A percentile compares a stretch with the other conserved stretches of the same genome.
These are phyloP conservation scores for Wickerhamiella cacticola DNA, from an alignment of 805 yeast species.

Conservation along the genomic window DNA sequence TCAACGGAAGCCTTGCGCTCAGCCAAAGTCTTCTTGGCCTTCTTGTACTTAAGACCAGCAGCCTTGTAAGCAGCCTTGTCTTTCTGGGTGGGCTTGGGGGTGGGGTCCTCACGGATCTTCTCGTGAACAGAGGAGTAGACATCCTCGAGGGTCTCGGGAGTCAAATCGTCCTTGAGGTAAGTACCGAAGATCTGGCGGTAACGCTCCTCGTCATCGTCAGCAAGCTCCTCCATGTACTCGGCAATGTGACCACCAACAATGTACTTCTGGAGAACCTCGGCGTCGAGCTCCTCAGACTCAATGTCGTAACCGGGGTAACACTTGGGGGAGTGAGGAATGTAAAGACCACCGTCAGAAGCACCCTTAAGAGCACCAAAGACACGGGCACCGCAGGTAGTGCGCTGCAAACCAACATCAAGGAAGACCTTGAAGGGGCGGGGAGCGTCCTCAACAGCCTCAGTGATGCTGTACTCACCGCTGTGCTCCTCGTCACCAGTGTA, in stretches of 20 bases:
- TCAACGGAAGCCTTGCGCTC: conserved; percentile 83
- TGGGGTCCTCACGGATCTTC: conserved; percentile 92
- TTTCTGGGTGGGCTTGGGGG: conserved; percentile 79
- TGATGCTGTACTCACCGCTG: conserved; percentile 96
- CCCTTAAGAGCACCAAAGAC: conserved; percentile 99
- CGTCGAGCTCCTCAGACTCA: conserved; percentile 95
- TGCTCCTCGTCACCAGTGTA: conserved; percentile 98
- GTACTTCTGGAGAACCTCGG: conserved; percentile 95
- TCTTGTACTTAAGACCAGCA: conserved; percentile 85
- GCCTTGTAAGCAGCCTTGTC: conserved; percentile 98
- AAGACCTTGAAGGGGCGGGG: conserved; percentile 99
- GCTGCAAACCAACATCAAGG: conserved; percentile 98
- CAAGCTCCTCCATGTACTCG: conserved; percentile 99
- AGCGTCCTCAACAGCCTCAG: conserved; percentile 98
- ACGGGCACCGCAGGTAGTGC: conserved; percentile 99
- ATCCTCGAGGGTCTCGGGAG: conserved; percentile 94
- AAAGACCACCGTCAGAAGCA: conserved; percentile 99
- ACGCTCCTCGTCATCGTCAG: conserved; percentile 99
- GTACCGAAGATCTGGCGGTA: conserved; percentile 91
- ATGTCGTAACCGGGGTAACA: conserved; percentile 99
- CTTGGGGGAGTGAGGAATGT: conserved; percentile 98
- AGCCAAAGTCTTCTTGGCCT: conserved; percentile 75
- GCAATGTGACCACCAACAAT: conserved; percentile 99
- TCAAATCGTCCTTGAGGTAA: conserved; percentile 93
- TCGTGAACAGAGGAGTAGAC: conserved; percentile 90